Evolutionary conservation across 441 rosid genomes (phyloP), one percentile per base, ranked within the genome.

Genomic region (Jatropha podagrica): DNA sequence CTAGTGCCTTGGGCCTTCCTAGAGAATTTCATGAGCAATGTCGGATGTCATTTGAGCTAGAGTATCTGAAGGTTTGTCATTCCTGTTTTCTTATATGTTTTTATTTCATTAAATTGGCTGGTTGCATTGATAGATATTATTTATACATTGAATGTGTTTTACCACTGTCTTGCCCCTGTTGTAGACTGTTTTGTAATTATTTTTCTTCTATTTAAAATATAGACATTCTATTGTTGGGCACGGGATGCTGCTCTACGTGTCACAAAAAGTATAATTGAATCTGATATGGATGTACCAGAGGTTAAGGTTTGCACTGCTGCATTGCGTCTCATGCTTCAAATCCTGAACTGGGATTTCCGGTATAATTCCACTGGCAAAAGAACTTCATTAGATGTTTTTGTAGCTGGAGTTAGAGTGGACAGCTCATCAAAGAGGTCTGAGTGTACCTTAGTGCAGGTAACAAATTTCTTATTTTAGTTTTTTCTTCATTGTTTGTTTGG

Each of bases 1-100:
- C 97, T 63, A 92, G 91, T 87, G 94, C 91, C 85, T 86, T 96
- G 96, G 93, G 99, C 86, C 96, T 96, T 78, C 97, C 99, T 5
- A 86, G 91, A 86, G 99, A 96, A 85, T 94, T 91, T 85, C 98
- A 94, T 82, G 97, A 94, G 83, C 96, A 83, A 70, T 96, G 99
- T 80, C 91, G 78, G 68, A 89, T 71, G 87, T 92, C 92, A 65
- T 77, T 96, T n/a, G 97, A 96, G 86, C 88, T 85, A 74, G 89
- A 90, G 72, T 87, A 87, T 81, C 79, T 96, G 77, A 96, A 94
- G 99, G 99, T 92, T 76, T 67, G 72, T 59, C 68, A 49, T 46
- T 73, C 44, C 46, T 74, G 23, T 77, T 77, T 75, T 9, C 73
- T 42, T 60, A 9, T 72, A 41, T 66, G 55, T 59, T 38, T 58